Conservation (phyloP, 2,329 filamentous ascomycete species). For the Plectosphaerella plurivora region DNA sequence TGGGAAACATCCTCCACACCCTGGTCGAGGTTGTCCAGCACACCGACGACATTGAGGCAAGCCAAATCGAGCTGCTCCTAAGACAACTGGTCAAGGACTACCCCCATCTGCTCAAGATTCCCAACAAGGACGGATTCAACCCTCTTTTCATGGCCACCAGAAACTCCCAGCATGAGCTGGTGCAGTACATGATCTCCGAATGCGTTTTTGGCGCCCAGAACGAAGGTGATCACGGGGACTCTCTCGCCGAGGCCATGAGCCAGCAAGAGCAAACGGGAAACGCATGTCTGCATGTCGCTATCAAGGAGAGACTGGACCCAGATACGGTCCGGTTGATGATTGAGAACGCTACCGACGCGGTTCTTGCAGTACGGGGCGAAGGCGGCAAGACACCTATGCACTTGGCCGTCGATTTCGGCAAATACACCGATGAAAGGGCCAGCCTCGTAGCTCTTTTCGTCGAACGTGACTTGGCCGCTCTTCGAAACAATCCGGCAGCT, state of each 20-base stretch:
- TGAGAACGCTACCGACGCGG: background rate
- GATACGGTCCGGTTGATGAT: background rate
- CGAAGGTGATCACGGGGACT: background rate
- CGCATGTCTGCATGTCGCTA: background rate
- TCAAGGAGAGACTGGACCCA: background rate
- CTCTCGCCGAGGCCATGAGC: background rate
- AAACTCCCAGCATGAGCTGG: background rate
- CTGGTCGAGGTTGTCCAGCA: background rate
- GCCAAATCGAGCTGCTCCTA: background rate
- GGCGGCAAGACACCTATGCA: background rate
- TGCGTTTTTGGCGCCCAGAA: background rate
- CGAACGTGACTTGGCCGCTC: background rate
- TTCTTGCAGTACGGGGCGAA: background rate
- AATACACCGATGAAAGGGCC: background rate
- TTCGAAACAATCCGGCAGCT: background rate
- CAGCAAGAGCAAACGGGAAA: background rate
- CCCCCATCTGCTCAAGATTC: background rate
- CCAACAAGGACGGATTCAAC: background rate
- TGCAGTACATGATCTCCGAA: background rate
- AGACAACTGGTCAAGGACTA: background rate
- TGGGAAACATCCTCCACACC: background rate
- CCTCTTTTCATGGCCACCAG: background rate
- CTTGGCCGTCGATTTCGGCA: background rate
- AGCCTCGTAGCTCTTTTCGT: background rate
- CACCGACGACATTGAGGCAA: background rate